Evolutionary conservation across 73 alveolate genomes (phyloP).

Genomic region (Paramecium tetraurelia): DNA sequence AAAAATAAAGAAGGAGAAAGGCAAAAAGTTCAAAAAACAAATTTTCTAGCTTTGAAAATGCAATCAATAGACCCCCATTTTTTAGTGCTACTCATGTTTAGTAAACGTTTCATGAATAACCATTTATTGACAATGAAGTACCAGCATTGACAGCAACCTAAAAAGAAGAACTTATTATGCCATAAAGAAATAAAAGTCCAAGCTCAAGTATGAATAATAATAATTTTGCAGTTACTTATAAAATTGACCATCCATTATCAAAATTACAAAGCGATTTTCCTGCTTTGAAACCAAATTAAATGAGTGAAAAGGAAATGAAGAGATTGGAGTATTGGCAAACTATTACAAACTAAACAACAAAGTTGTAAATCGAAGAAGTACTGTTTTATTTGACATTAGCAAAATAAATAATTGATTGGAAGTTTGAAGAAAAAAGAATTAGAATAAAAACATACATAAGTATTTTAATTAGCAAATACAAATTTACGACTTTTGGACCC

Average conservation of each 20-base stretch:
- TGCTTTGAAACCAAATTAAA: background rate
- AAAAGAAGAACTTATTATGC: background rate
- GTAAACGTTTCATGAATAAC: background rate
- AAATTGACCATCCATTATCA: conserved; percentile 35
- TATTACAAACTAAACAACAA: background rate
- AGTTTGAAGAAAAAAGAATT: conserved; percentile 19
- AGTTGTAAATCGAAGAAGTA: conserved; percentile 16
- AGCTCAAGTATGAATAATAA: background rate
- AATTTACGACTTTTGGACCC: conserved; percentile 9
- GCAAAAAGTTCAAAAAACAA: background rate
- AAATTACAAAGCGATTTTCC: conserved; percentile 41
- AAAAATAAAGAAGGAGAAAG: background rate
- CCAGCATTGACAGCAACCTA: conserved; percentile 30
- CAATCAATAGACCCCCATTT: conserved; percentile 29
- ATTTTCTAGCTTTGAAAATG: conserved; percentile 40
- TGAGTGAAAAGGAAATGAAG: conserved; percentile 23
- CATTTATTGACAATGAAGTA: conserved; percentile 32
- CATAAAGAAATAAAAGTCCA: conserved; percentile 21
- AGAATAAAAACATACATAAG: background rate
- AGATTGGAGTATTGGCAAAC: conserved; percentile 9
- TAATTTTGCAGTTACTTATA: background rate
- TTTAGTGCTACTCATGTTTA: conserved; percentile 6
- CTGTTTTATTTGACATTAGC: background rate
- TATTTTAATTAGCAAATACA: conserved; percentile 10
- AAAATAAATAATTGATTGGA: background rate